phyloP scores from a whole-genome alignment of 2,329 filamentous ascomycete species.

The Monilinia laxa region DNA sequence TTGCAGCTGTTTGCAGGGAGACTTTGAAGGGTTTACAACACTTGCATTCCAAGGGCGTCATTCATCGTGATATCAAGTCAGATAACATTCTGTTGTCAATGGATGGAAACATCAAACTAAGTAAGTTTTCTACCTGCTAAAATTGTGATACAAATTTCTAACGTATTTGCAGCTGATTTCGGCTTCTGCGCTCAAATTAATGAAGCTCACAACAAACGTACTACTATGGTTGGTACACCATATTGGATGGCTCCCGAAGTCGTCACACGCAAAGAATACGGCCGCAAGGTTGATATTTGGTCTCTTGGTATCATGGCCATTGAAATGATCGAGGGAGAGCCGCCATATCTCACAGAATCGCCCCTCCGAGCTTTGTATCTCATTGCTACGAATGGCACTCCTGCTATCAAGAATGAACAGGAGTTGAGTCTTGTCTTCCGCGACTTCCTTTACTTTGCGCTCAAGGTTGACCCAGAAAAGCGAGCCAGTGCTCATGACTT shows the following conservation, averaged over 20 bases:
- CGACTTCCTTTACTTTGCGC: slow-evolving; percentile 87
- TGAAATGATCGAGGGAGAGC: slow-evolving; percentile 99
- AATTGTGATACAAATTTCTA: slow-evolving; percentile 34
- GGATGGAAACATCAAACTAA: slow-evolving; percentile 96
- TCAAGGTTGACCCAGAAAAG: slow-evolving; percentile 97
- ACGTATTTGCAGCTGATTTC: slow-evolving; percentile 72
- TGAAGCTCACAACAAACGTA: slow-evolving; percentile 93
- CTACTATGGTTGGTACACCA: slow-evolving; percentile 97
- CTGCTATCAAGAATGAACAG: slow-evolving; percentile 89
- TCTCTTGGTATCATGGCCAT: slow-evolving; percentile 98
- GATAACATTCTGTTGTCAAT: slow-evolving; percentile 94
- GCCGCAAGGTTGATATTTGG: slow-evolving; percentile 98
- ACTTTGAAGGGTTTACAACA: slow-evolving; percentile 90
- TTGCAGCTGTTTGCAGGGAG: slow-evolving; percentile 92
- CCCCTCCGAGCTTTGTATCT: slow-evolving; percentile 90
- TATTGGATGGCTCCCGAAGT: slow-evolving; percentile 99
- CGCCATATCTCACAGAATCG: slow-evolving; percentile 93
- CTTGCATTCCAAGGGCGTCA: slow-evolving; percentile 94
- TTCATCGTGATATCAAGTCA: slow-evolving; percentile 98
- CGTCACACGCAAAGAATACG: slow-evolving; percentile 95
- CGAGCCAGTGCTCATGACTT: slow-evolving; percentile 92
- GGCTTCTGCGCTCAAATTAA: slow-evolving; percentile 99
- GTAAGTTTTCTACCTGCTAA: slow-evolving; percentile 52
- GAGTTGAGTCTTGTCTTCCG: slow-evolving; percentile 77
- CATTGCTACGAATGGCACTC: slow-evolving; percentile 95